These are phyloP conservation scores for Amphicarpaea edgeworthii DNA, from an alignment of 306 rosid species.

Conservation along the genomic window DNA sequence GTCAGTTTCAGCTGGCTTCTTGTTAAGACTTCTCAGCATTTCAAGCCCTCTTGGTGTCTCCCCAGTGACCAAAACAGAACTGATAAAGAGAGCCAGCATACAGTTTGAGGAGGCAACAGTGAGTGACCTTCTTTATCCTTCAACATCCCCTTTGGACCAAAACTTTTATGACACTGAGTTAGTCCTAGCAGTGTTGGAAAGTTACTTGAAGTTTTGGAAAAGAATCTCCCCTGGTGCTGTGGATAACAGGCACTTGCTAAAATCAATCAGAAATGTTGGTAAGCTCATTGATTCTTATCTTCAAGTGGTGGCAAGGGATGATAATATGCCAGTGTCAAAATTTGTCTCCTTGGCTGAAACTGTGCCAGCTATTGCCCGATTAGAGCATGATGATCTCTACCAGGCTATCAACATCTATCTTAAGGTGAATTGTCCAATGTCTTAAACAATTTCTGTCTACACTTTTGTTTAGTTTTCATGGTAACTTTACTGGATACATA, in stretches of 20 bases:
- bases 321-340: slow-evolving; percentile 73
- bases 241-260: slow-evolving; percentile 57
- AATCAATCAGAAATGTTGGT: slow-evolving; percentile 72
- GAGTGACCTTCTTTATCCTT: slow-evolving; percentile 70
- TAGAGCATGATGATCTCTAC: slow-evolving; percentile 81
- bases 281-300: slow-evolving; percentile 92
- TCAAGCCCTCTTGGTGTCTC: slow-evolving; percentile 72
- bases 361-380: slow-evolving; percentile 79
- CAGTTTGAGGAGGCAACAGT: slow-evolving; percentile 88
- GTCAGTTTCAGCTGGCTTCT: slow-evolving; percentile 81
- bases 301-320: slow-evolving; percentile 82
- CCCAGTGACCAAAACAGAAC: slow-evolving; percentile 69
- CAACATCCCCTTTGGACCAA: slow-evolving; percentile 56
- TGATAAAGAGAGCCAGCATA: slow-evolving; percentile 72
- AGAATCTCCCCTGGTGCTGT: slow-evolving; percentile 65
- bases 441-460: slow-evolving; percentile 10
- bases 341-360: slow-evolving; percentile 74
- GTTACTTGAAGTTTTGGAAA: slow-evolving; percentile 76
- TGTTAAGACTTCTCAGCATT: slow-evolving; percentile 70
- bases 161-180: slow-evolving; percentile 76
- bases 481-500: not conserved
- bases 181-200: slow-evolving; percentile 74
- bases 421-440: slow-evolving; percentile 62
- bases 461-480: slow-evolving; percentile 1
- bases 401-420: slow-evolving; percentile 88